These are phyloP conservation scores for Carex myosuroides DNA, from an alignment of 176 grass and related monocot genomes.

Conservation along the genomic window DNA sequence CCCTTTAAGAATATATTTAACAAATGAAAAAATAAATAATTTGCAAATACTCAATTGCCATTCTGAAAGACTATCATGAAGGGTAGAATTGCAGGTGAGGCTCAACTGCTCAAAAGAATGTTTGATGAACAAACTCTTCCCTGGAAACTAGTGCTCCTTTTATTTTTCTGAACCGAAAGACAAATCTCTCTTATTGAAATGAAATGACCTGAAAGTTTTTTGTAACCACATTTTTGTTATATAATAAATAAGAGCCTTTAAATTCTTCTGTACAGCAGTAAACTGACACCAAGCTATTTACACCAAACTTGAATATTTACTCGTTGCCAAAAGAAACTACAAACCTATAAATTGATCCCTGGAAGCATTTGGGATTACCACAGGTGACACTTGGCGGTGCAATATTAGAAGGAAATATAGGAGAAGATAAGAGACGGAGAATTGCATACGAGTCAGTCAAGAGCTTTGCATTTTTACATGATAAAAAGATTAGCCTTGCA, in stretches of 20 bases:
- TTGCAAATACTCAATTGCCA: background rate
- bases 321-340: background rate
- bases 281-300: background rate
- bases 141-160: background rate
- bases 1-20: background rate
- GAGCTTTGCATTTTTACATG: constrained; percentile 66
- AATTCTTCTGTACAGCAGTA: background rate
- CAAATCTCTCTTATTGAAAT: background rate
- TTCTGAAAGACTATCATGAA: background rate
- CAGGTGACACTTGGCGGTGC: constrained; percentile 41
- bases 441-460: constrained; percentile 78
- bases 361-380: background rate
- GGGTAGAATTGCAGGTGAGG: background rate
- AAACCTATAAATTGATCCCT: background rate
- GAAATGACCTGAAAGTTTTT: background rate
- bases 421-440: constrained; percentile 58
- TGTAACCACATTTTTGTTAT: background rate
- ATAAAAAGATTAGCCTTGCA: constrained; percentile 63
- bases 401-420: constrained; percentile 41
- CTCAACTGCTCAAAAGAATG: background rate
- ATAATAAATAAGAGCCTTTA: background rate
- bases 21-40: background rate
- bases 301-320: background rate
- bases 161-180: background rate
- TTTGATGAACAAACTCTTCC: background rate